Conservation (phyloP, 257 asterid species). For the Dorcoceras hygrometricum region DNA sequence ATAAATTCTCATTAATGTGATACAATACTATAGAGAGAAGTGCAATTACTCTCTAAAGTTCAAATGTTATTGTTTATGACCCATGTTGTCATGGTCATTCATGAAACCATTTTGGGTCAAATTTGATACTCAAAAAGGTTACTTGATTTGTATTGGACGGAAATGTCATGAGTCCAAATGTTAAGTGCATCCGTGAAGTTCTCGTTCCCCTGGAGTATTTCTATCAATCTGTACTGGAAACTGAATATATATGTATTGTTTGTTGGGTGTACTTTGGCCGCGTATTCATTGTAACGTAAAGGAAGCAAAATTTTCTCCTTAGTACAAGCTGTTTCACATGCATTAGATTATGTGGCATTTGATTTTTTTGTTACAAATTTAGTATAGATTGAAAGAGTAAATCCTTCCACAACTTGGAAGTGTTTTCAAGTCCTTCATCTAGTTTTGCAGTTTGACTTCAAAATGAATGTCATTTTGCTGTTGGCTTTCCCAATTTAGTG, state of each 20-base stretch:
- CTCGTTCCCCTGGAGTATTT: conserved; percentile 6
- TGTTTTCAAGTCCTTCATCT: not conserved
- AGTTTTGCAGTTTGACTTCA: conserved; percentile 9
- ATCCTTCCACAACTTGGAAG: not conserved
- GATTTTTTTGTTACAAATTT: not conserved
- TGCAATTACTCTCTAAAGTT: not conserved
- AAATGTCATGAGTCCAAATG: conserved; percentile 2
- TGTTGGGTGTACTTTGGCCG: not conserved
- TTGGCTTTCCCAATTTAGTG: conserved; percentile 2
- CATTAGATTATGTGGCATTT: not conserved
- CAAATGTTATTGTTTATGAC: not conserved
- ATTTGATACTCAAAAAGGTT: not conserved
- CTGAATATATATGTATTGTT: conserved; percentile 1
- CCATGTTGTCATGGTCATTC: not conserved
- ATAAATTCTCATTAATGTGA: not conserved
- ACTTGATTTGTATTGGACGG: conserved; percentile 1
- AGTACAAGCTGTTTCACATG: not conserved
- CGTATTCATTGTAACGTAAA: not conserved
- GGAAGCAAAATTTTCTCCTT: not conserved
- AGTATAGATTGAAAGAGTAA: not conserved
- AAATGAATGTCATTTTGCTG: conserved; percentile 9
- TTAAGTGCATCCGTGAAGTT: conserved; percentile 6
- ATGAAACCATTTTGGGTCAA: conserved; percentile 1
- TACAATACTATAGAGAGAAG: not conserved
- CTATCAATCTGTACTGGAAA: conserved; percentile 16